Percentiles rank a stretch among this genome's conserved stretches.
Evolutionary conservation across 352 stramenopile species (phyloP).

Genomic region (Elongisporangium anandrum): DNA sequence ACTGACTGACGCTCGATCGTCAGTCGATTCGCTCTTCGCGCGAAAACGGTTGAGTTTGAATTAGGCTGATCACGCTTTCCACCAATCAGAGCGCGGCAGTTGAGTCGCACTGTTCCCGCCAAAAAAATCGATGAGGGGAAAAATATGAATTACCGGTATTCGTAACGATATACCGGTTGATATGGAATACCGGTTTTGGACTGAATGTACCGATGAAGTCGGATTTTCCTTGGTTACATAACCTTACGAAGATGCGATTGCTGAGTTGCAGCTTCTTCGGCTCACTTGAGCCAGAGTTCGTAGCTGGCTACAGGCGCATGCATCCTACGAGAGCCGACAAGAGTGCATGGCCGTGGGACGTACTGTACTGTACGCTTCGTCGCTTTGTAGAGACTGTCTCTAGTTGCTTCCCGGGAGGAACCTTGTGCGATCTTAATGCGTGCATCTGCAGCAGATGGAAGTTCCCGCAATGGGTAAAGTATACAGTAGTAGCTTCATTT

Average conservation of each 20-base stretch:
- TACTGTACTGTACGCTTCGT: neutral
- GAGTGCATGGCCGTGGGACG: neutral
- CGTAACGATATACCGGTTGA: neutral
- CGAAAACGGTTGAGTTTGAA: constrained; percentile 7
- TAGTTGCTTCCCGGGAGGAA: neutral
- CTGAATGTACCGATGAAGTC: neutral
- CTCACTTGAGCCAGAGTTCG: neutral
- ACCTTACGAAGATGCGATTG: neutral
- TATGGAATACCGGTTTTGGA: neutral
- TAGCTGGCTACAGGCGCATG: neutral
- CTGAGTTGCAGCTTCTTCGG: neutral
- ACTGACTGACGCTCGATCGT: constrained; percentile 4
- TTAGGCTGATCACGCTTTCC: constrained; percentile 15
- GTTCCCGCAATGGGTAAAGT: no score
- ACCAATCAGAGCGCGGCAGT: constrained; percentile 25
- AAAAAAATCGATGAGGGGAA: constrained; percentile 12
- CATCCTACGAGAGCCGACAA: neutral
- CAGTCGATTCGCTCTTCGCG: constrained; percentile 8
- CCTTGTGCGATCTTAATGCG: no score
- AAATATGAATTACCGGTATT: neutral
- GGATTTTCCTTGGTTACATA: no score
- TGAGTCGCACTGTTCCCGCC: constrained; percentile 22
- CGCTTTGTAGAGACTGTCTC: neutral
- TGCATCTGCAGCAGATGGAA: no score
- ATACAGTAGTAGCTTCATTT: no score